phyloP scores from a whole-genome alignment of 345 rosid genomes.

The Gossypium raimondii region DNA sequence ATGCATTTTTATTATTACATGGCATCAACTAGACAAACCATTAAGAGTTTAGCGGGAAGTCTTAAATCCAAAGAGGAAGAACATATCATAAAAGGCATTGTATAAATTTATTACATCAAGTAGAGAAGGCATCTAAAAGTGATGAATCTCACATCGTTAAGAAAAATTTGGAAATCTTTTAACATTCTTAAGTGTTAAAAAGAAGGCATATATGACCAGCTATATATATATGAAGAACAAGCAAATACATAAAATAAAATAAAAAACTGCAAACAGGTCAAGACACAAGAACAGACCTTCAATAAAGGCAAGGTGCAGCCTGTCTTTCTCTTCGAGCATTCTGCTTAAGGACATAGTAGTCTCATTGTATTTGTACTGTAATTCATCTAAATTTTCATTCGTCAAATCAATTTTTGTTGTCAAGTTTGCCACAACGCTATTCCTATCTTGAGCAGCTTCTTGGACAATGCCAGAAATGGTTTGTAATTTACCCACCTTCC shows the following conservation, averaged over 20 bases:
- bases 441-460: slow-evolving; percentile 40
- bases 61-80: neutral
- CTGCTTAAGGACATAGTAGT: slow-evolving; percentile 51
- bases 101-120: neutral
- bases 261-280: neutral
- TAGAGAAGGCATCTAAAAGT: neutral
- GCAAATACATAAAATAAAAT: neutral
- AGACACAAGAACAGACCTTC: slow-evolving; percentile 46
- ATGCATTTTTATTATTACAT: neutral
- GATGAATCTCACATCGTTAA: neutral
- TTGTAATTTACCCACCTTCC: slow-evolving; percentile 50
- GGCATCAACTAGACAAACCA: neutral
- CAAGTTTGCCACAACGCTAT: slow-evolving; percentile 44
- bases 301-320: slow-evolving; percentile 50
- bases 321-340: slow-evolving; percentile 73
- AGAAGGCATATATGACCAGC: neutral
- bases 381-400: slow-evolving; percentile 51
- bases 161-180: neutral
- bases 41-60: neutral
- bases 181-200: neutral
- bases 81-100: neutral
- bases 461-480: slow-evolving; percentile 47
- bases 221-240: neutral
- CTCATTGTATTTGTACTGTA: slow-evolving; percentile 53
- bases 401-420: slow-evolving; percentile 51